Evolutionary conservation across 2,329 filamentous ascomycete genomes (phyloP), one percentile per base, ranked within the genome.

Genomic region (Aspergillus pseudoglaucus): DNA sequence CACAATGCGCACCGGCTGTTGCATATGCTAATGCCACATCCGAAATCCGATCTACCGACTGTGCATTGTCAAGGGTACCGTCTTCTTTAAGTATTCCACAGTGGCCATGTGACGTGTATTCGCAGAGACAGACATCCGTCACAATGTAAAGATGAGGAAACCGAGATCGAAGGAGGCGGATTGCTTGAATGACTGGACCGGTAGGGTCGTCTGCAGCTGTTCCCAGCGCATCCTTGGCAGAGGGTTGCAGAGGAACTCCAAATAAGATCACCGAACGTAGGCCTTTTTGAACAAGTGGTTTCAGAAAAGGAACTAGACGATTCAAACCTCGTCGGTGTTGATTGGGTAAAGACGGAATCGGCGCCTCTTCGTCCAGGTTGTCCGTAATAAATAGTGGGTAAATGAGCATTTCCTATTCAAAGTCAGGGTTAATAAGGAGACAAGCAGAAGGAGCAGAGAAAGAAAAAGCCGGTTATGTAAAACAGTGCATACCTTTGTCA

Each of bases 11-110:
- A 48, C 93, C 93, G 14, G 93, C 93, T 62, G 85, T 80, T n/a
- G 93, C 93, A 66, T 98, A 98, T 30, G 91, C 88, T 55, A 97
- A 78, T n/a, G 93, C 91, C n/a, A 97, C 91, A 66, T 97, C 90
- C 3, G 88, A 91, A 59, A 98, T 90, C 53, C 93, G 85, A 64
- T 97, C 91, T 7, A 97, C 90, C 3, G 90, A 95, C 42, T 95
- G 80, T 54, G 85, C 82, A 66, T 98, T 97, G 79, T 97, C 95
- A 51, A 98, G 78, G 53, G 83, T 87, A 53, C 90, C 90, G 65
- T 98, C 93, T 57, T 96, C 90, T 48, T 90, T 83, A 41, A 98
- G 79, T 59, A 98, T 96, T 46, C 93, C 93, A 66, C 93, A 98
- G 75, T 98, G 93, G 40, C 93, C 93, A 69, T 98, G 93, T 6